These are phyloP conservation scores for Saccharum spontaneum DNA, from an alignment of 176 grass and related monocot species.

Conservation along the genomic window DNA sequence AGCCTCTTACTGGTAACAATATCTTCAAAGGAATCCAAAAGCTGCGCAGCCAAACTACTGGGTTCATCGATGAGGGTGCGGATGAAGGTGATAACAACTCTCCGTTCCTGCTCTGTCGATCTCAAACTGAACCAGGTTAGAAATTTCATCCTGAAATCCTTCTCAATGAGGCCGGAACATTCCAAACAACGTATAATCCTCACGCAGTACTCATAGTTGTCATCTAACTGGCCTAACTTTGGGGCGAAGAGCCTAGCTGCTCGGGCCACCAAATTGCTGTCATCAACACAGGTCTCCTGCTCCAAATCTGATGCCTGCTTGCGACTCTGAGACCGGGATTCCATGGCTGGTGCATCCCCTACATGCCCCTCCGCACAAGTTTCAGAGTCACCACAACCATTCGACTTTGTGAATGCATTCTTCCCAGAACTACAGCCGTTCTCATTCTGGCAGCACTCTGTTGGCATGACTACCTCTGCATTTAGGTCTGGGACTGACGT, in stretches of 20 bases:
- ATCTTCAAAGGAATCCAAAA: constrained; percentile 79
- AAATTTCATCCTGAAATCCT: constrained; percentile 78
- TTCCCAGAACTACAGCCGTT: constrained; percentile 59
- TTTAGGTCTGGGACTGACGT: constrained; percentile 85
- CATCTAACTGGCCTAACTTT: constrained; percentile 70
- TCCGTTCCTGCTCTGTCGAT: constrained; percentile 67
- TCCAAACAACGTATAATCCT: constrained; percentile 74
- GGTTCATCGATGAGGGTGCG: constrained; percentile 71
- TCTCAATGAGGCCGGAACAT: constrained; percentile 64
- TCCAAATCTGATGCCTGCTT: constrained; percentile 52
- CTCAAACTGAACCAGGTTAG: constrained; percentile 92
- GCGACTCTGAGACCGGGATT: constrained; percentile 59
- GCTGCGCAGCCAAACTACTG: constrained; percentile 74
- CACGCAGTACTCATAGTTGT: constrained; percentile 83
- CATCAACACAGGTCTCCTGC: constrained; percentile 53
- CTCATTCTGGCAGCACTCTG: constrained; percentile 52
- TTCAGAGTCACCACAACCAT: constrained; percentile 57
- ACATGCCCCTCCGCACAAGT: constrained; percentile 46
- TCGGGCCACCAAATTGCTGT: constrained; percentile 41
- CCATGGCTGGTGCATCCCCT: constrained; percentile 48
- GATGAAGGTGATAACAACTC: constrained; percentile 81
- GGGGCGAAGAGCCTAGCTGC: constrained; percentile 50
- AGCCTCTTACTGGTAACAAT: constrained; percentile 67
- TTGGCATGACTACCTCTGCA: constrained; percentile 63
- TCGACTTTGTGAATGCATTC: constrained; percentile 50